These are phyloP conservation scores for Trametes villosa DNA, from an alignment of 768 basidiomycete genomes.

Conservation along the genomic window DNA sequence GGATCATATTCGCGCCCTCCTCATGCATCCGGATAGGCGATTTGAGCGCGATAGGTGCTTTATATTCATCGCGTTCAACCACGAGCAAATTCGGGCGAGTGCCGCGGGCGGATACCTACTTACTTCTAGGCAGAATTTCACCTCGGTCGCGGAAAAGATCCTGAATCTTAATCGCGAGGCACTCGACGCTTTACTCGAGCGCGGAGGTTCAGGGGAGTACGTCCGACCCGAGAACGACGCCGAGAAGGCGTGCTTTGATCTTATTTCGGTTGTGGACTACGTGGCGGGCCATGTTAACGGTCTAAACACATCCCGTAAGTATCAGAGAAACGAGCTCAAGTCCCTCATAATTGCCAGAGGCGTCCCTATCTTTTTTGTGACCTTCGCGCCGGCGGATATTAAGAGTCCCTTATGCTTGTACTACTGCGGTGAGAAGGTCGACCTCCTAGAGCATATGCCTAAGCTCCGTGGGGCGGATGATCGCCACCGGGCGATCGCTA, in stretches of 20 bases:
- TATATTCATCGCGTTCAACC: constrained; percentile 43
- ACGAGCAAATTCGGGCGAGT: constrained; percentile 40
- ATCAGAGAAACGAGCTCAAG: constrained; percentile 31
- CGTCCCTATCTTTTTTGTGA: constrained; percentile 39
- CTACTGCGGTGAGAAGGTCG: neutral
- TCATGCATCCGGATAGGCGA: constrained; percentile 45
- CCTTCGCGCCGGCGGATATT: constrained; percentile 40
- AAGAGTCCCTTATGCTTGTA: constrained; percentile 10
- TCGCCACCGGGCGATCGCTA: neutral
- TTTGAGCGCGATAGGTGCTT: constrained; percentile 47
- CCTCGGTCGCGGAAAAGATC: constrained; percentile 20
- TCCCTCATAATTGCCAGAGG: constrained; percentile 19
- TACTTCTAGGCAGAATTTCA: constrained; percentile 24
- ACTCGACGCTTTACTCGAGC: neutral
- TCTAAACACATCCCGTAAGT: constrained; percentile 32
- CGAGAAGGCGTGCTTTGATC: constrained; percentile 41
- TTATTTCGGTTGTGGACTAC: constrained; percentile 41
- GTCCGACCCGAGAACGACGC: constrained; percentile 9
- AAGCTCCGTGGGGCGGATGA: neutral
- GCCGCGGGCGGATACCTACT: constrained; percentile 34
- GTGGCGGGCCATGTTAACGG: constrained; percentile 36
- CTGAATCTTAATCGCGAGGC: constrained; percentile 15
- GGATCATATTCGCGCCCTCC: constrained; percentile 33
- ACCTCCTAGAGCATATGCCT: neutral
- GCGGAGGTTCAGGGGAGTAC: neutral